Conservation (phyloP, 495 filamentous ascomycete genomes). For the Bryoglossum gracile region DNA sequence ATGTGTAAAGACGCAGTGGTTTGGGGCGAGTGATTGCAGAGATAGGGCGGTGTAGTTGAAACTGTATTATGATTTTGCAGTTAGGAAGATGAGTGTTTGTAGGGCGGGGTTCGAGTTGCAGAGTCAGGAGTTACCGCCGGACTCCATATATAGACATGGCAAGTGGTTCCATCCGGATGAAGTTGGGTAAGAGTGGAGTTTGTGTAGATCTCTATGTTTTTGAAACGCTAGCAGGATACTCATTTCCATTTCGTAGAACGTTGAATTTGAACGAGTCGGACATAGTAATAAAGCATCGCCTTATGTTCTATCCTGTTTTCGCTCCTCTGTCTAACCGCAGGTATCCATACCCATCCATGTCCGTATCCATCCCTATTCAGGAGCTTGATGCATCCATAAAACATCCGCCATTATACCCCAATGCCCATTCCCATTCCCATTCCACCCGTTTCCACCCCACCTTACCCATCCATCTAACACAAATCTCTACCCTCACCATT, state of each 20-base stretch:
- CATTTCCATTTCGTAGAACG: background rate
- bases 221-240: background rate
- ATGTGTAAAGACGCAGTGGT: conserved; percentile 17
- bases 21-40: conserved; percentile 21
- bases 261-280: too few species aligned
- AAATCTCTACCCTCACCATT: too few species aligned
- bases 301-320: background rate
- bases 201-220: background rate
- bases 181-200: background rate
- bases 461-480: too few species aligned
- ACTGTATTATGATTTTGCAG: conserved; percentile 55
- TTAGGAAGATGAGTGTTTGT: conserved; percentile 40
- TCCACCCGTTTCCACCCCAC: background rate
- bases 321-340: too few species aligned
- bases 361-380: background rate
- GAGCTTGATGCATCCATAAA: too few species aligned
- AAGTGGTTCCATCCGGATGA: conserved; percentile 21
- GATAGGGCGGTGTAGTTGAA: conserved; percentile 53
- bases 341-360: background rate
- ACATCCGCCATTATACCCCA: background rate
- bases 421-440: too few species aligned
- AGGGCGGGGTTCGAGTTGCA: conserved; percentile 20
- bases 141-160: conserved; percentile 15
- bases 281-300: background rate
- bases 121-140: conserved; percentile 14